Evolutionary conservation across 805 yeast genomes (phyloP).

Genomic region (Martiniozyma abietophila): DNA sequence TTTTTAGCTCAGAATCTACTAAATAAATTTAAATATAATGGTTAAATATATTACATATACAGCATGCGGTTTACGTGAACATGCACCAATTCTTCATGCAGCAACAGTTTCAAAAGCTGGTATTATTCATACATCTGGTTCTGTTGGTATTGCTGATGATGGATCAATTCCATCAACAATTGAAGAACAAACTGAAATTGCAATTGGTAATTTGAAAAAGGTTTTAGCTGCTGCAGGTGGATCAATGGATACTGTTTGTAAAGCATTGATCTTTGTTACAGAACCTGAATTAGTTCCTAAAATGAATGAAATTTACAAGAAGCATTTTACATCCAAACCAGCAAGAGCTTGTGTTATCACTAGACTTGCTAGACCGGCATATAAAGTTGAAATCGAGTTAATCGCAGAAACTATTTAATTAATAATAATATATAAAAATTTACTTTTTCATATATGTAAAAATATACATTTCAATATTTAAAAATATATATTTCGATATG

Average conservation of each 20-base stretch:
- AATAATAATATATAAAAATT: too few species aligned
- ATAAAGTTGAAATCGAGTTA: constrained; percentile 43
- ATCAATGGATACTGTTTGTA: constrained; percentile 34
- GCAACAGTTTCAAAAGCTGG: constrained; percentile 18
- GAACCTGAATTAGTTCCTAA: constrained; percentile 31
- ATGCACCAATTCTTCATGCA: constrained; percentile 17
- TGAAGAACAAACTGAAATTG: constrained; percentile 36
- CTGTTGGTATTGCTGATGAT: constrained; percentile 20
- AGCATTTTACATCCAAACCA: constrained; percentile 38
- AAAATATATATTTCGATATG: too few species aligned
- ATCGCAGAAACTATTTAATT: constrained; percentile 21
- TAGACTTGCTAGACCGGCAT: constrained; percentile 34
- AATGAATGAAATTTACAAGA: constrained; percentile 39
- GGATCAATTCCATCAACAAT: constrained; percentile 35
- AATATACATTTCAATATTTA: too few species aligned
- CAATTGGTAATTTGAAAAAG: constrained; percentile 32
- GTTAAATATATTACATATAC: constrained; percentile 18
- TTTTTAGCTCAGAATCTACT: background rate
- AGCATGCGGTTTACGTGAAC: constrained; percentile 17
- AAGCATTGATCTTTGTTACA: constrained; percentile 39
- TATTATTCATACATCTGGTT: constrained; percentile 22
- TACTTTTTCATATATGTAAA: too few species aligned
- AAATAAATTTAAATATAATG: background rate
- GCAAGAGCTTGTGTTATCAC: constrained; percentile 44
- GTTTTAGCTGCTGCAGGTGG: constrained; percentile 36